Evolutionary conservation across 2,329 filamentous ascomycete species (phyloP).

Genomic region (Penicillium sp.): DNA sequence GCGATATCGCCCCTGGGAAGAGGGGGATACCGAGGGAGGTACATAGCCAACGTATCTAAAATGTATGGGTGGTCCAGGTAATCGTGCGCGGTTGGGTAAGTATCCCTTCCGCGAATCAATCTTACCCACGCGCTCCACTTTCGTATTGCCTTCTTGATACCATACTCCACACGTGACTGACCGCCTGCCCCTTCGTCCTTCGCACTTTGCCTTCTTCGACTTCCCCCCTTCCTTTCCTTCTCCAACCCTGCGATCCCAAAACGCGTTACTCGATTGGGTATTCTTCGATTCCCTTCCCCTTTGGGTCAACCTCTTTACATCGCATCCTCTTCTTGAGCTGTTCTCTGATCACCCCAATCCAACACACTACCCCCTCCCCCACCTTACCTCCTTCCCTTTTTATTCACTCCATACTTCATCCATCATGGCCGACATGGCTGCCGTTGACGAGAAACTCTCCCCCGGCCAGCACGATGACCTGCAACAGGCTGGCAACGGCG

Average conservation of each 20-base stretch:
- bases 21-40: neutral
- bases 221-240: slow-evolving; percentile 37
- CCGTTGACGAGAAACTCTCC: slow-evolving; percentile 74
- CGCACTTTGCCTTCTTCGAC: slow-evolving; percentile 44
- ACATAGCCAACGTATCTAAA: neutral
- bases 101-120: neutral
- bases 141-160: neutral
- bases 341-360: slow-evolving; percentile 2
- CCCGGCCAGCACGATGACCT: slow-evolving; percentile 71
- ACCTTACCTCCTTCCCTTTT: neutral
- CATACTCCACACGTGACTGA: slow-evolving; percentile 34
- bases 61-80: neutral
- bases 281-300: slow-evolving; percentile 49
- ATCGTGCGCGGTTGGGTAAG: rapidly evolving
- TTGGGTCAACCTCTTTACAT: slow-evolving; percentile 37
- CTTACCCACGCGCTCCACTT: neutral
- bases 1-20: slow-evolving; percentile 2
- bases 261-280: slow-evolving; percentile 54
- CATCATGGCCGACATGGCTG: slow-evolving; percentile 76
- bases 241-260: slow-evolving; percentile 49
- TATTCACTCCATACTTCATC: slow-evolving; percentile 9
- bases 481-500: slow-evolving; percentile 57
- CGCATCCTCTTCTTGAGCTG: slow-evolving; percentile 21
- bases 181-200: slow-evolving; percentile 32
- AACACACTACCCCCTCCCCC: neutral